Evolutionary conservation across 2,329 filamentous ascomycete genomes (phyloP).

Genomic region (Aspergillus aculeatinus): DNA sequence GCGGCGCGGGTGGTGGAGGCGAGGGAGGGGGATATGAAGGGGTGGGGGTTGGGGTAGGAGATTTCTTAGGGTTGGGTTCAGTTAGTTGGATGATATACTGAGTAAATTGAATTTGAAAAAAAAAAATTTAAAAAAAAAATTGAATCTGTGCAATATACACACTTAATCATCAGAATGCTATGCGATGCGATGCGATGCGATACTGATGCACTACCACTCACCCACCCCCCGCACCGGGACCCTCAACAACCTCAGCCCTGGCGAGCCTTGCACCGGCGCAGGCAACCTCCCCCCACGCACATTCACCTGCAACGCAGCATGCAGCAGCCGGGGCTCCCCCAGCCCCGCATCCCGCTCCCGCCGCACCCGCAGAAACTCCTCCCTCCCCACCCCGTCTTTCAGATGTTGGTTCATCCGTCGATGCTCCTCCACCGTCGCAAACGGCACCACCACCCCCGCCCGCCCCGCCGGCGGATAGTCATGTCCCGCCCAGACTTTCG

Average conservation of each 20-base stretch:
- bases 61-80: too few species aligned
- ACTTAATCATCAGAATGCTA: too few species aligned
- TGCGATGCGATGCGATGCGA: too few species aligned
- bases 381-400: conserved; percentile 21
- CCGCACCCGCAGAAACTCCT: conserved; percentile 36
- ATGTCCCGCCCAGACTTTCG: conserved; percentile 54
- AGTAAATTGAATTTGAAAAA: too few species aligned
- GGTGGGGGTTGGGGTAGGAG: too few species aligned
- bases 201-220: too few species aligned
- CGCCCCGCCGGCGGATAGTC: conserved; percentile 45
- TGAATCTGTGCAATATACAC: too few species aligned
- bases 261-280: background rate
- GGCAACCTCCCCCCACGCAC: conserved; percentile 39
- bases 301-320: conserved; percentile 42
- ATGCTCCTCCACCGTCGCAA: conserved; percentile 19
- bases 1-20: background rate
- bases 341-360: conserved; percentile 31
- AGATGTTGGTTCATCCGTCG: conserved; percentile 27
- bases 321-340: conserved; percentile 35
- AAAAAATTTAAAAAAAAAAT: too few species aligned
- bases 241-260: background rate
- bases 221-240: background rate
- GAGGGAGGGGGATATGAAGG: background rate
- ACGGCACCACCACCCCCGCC: background rate
- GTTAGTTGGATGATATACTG: too few species aligned